A percentile compares a stretch with the other conserved stretches of the same genome.
These are phyloP conservation scores for Microstroma glucosiphilum DNA, from an alignment of 1,284 basidiomycete species.

Conservation along the genomic window DNA sequence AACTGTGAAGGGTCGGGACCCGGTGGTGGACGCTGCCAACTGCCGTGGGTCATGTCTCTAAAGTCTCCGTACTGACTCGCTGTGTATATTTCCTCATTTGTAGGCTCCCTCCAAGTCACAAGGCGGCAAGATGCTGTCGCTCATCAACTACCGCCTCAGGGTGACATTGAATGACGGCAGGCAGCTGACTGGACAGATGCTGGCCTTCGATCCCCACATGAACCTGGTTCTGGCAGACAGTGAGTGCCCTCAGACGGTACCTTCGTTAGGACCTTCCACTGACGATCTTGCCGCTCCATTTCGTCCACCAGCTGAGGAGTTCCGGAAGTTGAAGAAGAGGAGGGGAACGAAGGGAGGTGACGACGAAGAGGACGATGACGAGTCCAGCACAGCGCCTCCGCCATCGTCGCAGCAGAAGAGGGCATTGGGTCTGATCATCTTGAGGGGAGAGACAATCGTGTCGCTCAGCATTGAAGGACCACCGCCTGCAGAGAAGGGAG, in stretches of 20 bases:
- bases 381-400: slow-evolving; percentile 53
- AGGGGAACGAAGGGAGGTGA: slow-evolving; percentile 23
- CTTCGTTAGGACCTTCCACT: background rate
- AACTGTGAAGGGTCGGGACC: no score
- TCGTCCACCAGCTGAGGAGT: slow-evolving; percentile 38
- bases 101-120: slow-evolving; percentile 38
- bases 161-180: slow-evolving; percentile 97
- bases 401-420: slow-evolving; percentile 91
- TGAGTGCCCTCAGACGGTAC: slow-evolving; percentile 75
- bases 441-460: slow-evolving; percentile 93
- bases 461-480: slow-evolving; percentile 92
- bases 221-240: slow-evolving; percentile 96
- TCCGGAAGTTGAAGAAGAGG: slow-evolving; percentile 42
- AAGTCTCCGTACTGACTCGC: no score
- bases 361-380: slow-evolving; percentile 37
- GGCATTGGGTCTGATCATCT: slow-evolving; percentile 85
- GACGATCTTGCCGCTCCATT: background rate
- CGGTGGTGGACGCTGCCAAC: no score
- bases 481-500: slow-evolving; percentile 81
- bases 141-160: slow-evolving; percentile 96
- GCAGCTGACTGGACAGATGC: slow-evolving; percentile 91
- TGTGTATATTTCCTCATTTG: background rate
- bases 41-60: no score
- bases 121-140: slow-evolving; percentile 77
- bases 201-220: slow-evolving; percentile 99